Evolutionary conservation across 2,329 filamentous ascomycete genomes (phyloP), one percentile per base, ranked within the genome.

Genomic region (Hypoxylon sp.): DNA sequence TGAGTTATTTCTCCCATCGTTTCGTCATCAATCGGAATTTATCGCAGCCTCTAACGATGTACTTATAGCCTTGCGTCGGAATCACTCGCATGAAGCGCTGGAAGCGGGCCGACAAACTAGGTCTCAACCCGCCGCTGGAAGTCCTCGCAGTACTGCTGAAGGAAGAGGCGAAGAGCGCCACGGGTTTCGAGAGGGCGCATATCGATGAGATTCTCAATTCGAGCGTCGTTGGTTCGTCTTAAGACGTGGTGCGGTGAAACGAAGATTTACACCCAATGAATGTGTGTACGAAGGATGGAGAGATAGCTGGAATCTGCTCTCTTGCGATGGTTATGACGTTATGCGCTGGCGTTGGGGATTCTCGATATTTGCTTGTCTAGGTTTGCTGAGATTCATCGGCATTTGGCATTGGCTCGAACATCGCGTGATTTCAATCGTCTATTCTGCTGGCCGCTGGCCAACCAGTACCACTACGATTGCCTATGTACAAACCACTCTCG

Each of bases 41-140:
- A 51, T n/a, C 25, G 30, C 14, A 8, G 22, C 30, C 53, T 56
- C 58, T 72, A 68, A 73, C 37, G 8, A 22, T 71, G 71, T 54
- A 62, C 40, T 61, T 3, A 49, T 76, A 97, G 93, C 96, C 96
- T 1, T 97, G 93, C 77, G 92, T 97, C 59, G 96, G 96, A 6
- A 93, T 95, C 58, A 82, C 90, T 40, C 90, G 96, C 53, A 83
- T 92, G 74, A 93, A 92, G 82, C 91, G 96, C 35, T 99, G 96
- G 96, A 89, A 92, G 77, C 89, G 96, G 50, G 96, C 96, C 3
- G 87, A 97, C 60, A 86, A 85, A 62, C 84, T 99, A n/a, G 91
- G 91, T 2, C 85, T 99, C n/a, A 87, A 91, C 33, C 96, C 96
- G 1, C 95, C 96, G 0, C 87, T 97, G 27, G 95, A 98, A 79